Conservation (phyloP, 2,329 filamentous ascomycete species). For the Coniosporium tulheliwenetii region DNA sequence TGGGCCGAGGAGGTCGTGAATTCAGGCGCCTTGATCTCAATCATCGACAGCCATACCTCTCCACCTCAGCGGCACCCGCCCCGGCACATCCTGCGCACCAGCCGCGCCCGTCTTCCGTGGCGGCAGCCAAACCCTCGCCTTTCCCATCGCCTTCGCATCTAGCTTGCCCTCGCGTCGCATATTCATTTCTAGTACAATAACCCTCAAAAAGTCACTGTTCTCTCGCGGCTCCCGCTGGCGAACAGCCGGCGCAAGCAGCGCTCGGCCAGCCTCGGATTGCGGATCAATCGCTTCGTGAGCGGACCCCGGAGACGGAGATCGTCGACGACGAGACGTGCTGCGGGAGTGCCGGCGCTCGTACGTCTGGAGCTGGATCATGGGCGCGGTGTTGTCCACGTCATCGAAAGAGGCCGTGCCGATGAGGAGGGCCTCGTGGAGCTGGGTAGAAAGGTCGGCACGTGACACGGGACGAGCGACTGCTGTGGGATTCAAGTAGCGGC, state of each 20-base stretch:
- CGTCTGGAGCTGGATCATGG: slow-evolving; percentile 48
- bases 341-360: slow-evolving; percentile 26
- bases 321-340: slow-evolving; percentile 12
- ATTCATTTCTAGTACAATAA: slow-evolving; percentile 53
- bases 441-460: slow-evolving; percentile 20
- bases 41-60: slow-evolving; percentile 6
- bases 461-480: slow-evolving; percentile 18
- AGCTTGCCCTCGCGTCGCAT: slow-evolving; percentile 49
- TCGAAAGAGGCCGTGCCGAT: slow-evolving; percentile 6
- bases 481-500: slow-evolving; percentile 45
- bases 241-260: slow-evolving; percentile 19
- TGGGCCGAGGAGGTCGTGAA: too few relatives aligned
- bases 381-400: slow-evolving; percentile 21
- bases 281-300: slow-evolving; percentile 20
- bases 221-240: slow-evolving; percentile 47
- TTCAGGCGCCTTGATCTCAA: background rate
- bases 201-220: slow-evolving; percentile 46
- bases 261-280: slow-evolving; percentile 26
- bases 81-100: background rate
- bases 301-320: slow-evolving; percentile 10
- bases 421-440: slow-evolving; percentile 12
- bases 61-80: slow-evolving; percentile 5
- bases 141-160: slow-evolving; percentile 36
- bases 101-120: slow-evolving; percentile 28
- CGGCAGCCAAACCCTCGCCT: slow-evolving; percentile 44